A percentile compares a stretch with the other conserved stretches of the same genome.
phyloP scores from a whole-genome alignment of 2,329 filamentous ascomycete genomes.

The Magnaporthiopsis poae region DNA sequence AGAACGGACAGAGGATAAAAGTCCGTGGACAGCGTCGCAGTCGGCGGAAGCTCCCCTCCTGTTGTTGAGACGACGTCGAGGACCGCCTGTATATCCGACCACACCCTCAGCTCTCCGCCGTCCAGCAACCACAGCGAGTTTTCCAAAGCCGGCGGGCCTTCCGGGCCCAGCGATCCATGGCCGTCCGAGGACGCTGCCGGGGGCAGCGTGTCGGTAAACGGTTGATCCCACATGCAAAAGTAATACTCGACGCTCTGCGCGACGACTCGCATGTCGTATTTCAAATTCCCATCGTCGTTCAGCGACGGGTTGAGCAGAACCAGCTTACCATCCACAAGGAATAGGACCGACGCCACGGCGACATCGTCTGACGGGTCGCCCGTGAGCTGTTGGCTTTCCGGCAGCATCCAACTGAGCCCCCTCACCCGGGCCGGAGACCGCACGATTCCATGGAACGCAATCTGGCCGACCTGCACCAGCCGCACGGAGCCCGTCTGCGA shows the following conservation, averaged over 20 bases:
- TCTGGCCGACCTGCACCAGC: slow-evolving; percentile 90
- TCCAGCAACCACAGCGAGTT: slow-evolving; percentile 95
- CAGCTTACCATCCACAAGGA: slow-evolving; percentile 94
- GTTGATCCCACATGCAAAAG: slow-evolving; percentile 80
- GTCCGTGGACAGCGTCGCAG: slow-evolving; percentile 74
- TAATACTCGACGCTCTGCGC: slow-evolving; percentile 96
- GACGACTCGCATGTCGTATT: slow-evolving; percentile 96
- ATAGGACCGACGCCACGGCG: slow-evolving; percentile 81
- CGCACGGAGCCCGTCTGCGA: slow-evolving; percentile 41
- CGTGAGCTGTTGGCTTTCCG: slow-evolving; percentile 76
- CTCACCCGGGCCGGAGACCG: slow-evolving; percentile 84
- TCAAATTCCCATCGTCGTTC: slow-evolving; percentile 72
- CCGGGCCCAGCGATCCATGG: slow-evolving; percentile 1
- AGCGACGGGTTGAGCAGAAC: slow-evolving; percentile 81
- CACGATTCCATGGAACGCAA: slow-evolving; percentile 93
- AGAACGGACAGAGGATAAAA: slow-evolving; percentile 88
- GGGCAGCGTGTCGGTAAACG: slow-evolving; percentile 24
- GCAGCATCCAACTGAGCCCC: slow-evolving; percentile 89
- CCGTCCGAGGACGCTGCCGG: not conserved
- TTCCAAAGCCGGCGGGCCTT: slow-evolving; percentile 43
- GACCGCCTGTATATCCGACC: slow-evolving; percentile 81
- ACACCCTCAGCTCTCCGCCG: slow-evolving; percentile 73
- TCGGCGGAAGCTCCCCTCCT: slow-evolving; percentile 59
- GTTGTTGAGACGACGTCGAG: slow-evolving; percentile 51
- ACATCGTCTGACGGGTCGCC: slow-evolving; percentile 95